Percentiles rank a stretch among this genome's conserved stretches.
phyloP scores from a whole-genome alignment of 2,329 filamentous ascomycete genomes.

The Microsporum canis region DNA sequence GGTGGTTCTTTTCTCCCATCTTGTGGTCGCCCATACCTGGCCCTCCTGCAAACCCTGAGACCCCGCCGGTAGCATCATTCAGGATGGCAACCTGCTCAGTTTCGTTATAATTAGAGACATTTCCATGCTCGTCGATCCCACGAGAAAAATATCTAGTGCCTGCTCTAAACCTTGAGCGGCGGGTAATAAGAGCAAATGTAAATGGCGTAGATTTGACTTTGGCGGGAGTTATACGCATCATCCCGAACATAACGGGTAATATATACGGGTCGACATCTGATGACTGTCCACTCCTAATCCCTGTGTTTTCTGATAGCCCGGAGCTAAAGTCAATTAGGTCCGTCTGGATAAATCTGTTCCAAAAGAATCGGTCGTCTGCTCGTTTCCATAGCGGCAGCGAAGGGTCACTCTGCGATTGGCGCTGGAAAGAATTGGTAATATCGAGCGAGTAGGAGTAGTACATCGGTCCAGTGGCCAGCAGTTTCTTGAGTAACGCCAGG shows the following conservation, averaged over 20 bases:
- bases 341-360: conserved; percentile 86
- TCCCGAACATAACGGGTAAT: conserved; percentile 88
- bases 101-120: conserved; percentile 99
- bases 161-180: conserved; percentile 74
- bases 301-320: conserved; percentile 39
- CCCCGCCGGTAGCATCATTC: conserved; percentile 64
- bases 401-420: conserved; percentile 66
- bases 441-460: conserved; percentile 98
- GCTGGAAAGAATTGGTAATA: conserved; percentile 92
- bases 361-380: conserved; percentile 96
- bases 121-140: conserved; percentile 81
- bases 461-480: conserved; percentile 76
- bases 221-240: conserved; percentile 82
- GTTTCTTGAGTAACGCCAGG: conserved; percentile 64
- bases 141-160: conserved; percentile 93
- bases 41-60: conserved; percentile 71
- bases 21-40: conserved; percentile 65
- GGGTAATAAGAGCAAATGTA: conserved; percentile 77
- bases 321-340: conserved; percentile 83
- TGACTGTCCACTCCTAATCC: conserved; percentile 46
- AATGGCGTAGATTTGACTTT: conserved; percentile 73
- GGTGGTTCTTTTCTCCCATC: conserved; percentile 46
- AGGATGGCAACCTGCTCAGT: conserved; percentile 86
- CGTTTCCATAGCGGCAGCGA: conserved; percentile 74
- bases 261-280: conserved; percentile 80